Percentiles rank a stretch among this genome's conserved stretches.
phyloP scores from a whole-genome alignment of 768 basidiomycete species.

The Leccinum boreale region DNA sequence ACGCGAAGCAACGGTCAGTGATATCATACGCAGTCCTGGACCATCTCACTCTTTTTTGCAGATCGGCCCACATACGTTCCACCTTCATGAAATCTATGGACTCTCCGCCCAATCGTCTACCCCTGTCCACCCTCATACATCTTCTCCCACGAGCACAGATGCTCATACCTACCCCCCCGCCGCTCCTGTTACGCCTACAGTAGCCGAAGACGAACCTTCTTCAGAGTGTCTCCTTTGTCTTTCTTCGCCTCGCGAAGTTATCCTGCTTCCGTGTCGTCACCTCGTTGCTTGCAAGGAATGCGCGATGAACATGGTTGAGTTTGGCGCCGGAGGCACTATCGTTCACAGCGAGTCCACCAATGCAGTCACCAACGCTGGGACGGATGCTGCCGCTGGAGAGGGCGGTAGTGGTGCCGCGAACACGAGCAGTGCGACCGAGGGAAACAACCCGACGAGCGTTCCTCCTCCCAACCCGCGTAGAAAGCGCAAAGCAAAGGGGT shows the following conservation, averaged over 20 bases:
- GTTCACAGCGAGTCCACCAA: conserved; percentile 48
- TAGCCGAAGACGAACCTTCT: conserved; percentile 64
- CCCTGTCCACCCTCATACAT: conserved; percentile 33
- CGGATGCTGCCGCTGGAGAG: conserved; percentile 21
- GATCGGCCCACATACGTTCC: conserved; percentile 94
- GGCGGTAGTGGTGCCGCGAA: conserved; percentile 17
- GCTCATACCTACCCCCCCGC: conserved; percentile 48
- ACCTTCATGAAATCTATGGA: conserved; percentile 93
- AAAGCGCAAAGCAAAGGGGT: conserved; percentile 93
- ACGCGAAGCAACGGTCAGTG: conserved; percentile 75
- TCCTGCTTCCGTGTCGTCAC: conserved; percentile 90
- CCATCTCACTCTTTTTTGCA: conserved; percentile 24
- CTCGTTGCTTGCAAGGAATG: conserved; percentile 95
- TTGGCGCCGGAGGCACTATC: conserved; percentile 88
- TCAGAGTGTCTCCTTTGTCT: conserved; percentile 92
- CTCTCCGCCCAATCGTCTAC: conserved; percentile 58
- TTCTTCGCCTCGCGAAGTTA: conserved; percentile 84
- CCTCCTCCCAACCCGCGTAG: conserved; percentile 50
- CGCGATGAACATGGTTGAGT: conserved; percentile 96
- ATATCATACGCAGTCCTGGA: neutral
- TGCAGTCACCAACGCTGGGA: conserved; percentile 28
- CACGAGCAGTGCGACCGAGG: conserved; percentile 22
- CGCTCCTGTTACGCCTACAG: conserved; percentile 16
- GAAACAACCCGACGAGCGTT: conserved; percentile 20
- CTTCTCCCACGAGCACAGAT: conserved; percentile 36